Base-by-base conservation (phyloP, 2,329 filamentous ascomycete genomes). In the Fusarium goolgardi region DNA sequence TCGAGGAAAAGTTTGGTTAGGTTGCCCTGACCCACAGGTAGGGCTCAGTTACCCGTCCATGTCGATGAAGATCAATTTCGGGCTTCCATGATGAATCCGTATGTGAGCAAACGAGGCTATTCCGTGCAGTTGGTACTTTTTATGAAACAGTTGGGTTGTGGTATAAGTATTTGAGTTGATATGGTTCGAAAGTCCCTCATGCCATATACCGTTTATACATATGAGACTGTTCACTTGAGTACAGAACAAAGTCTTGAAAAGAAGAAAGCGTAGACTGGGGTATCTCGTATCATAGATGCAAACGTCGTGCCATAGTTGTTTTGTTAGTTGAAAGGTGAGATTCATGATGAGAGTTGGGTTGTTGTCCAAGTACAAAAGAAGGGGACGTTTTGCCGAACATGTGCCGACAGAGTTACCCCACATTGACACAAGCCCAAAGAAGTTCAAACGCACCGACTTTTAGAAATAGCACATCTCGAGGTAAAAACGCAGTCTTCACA, bases 381-480 rank as follows among this genome's bases (percentile, higher is more conserved):
- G 43, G 25, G 11, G 23, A n/a, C 5, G 29, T 64, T 64, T 64
- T 64, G 16, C 61, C 61, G 61, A 59, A 63, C 37, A 63, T 63
- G 52, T 59, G 46, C 61, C 61, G 61, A 53, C 50, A 53, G 41
- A 52, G 55, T 44, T 71, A 71, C 78, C 77, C 78, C 79, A 80
- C 78, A 79, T 75, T 61, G 75, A 72, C 74, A 51, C 47, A 51
- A 51, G 47, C 47, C 47, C 74, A 71, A 79, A 79, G 76, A 75
- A 75, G 63, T 76, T 77, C 71, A 73, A 58, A 59, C 72, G 74
- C 77, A 79, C 77, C 78, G 77, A 80, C 76, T 80, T 78, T 80
- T 78, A 72, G 72, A 75, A 77, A 76, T 73, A 74, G 72, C 75
- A 73, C 71, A 50, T 70, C 63, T 71, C 55, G 69, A 63, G 70